Conservation (phyloP, 2,329 filamentous ascomycete genomes). For the Fusarium tricinctum region DNA sequence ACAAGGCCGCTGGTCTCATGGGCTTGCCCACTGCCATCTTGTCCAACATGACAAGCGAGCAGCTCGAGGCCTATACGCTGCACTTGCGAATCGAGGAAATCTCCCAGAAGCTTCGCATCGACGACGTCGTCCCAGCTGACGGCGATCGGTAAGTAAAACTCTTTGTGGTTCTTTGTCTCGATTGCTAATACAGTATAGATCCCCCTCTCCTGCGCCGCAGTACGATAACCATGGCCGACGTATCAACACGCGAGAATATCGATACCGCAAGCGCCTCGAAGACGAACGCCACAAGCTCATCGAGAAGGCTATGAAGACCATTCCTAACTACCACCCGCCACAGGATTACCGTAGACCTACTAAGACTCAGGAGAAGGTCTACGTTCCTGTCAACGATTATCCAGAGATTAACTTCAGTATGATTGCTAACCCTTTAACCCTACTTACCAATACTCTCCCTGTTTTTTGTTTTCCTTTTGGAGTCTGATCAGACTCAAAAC, state of each 20-base stretch:
- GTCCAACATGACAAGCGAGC: constrained; percentile 98
- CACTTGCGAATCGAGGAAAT: constrained; percentile 99
- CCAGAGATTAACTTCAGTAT: constrained; percentile 99
- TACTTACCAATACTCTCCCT: constrained; percentile 66
- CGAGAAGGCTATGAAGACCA: constrained; percentile 99
- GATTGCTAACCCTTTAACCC: constrained; percentile 98
- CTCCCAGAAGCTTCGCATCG: constrained; percentile 98
- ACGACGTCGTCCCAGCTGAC: constrained; percentile 97
- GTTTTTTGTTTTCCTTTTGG: constrained; percentile 59
- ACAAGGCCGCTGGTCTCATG: constrained; percentile 98
- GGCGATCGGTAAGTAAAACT: constrained; percentile 82
- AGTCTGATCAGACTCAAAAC: constrained; percentile 61
- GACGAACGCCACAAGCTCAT: constrained; percentile 99
- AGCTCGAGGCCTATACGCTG: constrained; percentile 96
- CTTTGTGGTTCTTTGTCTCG: not conserved
- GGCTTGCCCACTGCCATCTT: constrained; percentile 95
- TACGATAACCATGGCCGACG: constrained; percentile 99
- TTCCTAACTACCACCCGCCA: constrained; percentile 98
- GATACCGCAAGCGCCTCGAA: constrained; percentile 97
- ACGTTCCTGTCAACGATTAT: constrained; percentile 99
- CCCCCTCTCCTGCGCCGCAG: constrained; percentile 93
- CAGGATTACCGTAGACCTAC: constrained; percentile 98
- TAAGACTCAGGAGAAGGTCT: constrained; percentile 99
- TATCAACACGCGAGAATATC: constrained; percentile 99
- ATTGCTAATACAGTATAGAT: constrained; percentile 68